These are phyloP conservation scores for Penicillium atrosanguineum DNA, from an alignment of 495 filamentous ascomycete species.

Conservation along the genomic window DNA sequence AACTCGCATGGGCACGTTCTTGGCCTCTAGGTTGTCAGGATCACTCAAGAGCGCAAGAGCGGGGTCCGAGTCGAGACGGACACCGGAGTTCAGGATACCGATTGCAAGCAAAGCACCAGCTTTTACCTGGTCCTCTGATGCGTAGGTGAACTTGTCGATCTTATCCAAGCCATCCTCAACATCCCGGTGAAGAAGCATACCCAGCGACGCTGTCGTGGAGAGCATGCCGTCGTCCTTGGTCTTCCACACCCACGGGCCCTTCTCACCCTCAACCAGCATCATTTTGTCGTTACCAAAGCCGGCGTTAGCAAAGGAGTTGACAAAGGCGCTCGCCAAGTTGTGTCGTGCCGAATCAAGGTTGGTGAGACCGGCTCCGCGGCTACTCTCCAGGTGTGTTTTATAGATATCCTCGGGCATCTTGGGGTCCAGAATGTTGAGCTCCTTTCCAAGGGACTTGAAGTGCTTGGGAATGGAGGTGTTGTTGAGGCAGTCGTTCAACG, in stretches of 20 bases:
- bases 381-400: slow-evolving; percentile 97
- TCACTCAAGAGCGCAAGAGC: slow-evolving; percentile 83
- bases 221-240: slow-evolving; percentile 98
- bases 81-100: slow-evolving; percentile 90
- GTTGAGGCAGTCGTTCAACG: slow-evolving; percentile 76
- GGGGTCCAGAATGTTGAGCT: slow-evolving; percentile 93
- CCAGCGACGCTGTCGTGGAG: slow-evolving; percentile 89
- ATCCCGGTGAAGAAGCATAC: slow-evolving; percentile 87
- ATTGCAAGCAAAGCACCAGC: slow-evolving; percentile 87
- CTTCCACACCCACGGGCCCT: slow-evolving; percentile 96
- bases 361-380: slow-evolving; percentile 82
- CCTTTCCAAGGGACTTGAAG: slow-evolving; percentile 91
- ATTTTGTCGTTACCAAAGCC: slow-evolving; percentile 95
- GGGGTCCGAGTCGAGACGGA: slow-evolving; percentile 81
- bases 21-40: slow-evolving; percentile 68
- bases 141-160: slow-evolving; percentile 89
- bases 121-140: slow-evolving; percentile 77
- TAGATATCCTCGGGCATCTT: slow-evolving; percentile 99
- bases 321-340: slow-evolving; percentile 93
- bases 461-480: slow-evolving; percentile 86
- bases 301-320: slow-evolving; percentile 94
- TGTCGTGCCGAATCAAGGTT: slow-evolving; percentile 94
- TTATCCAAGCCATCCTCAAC: slow-evolving; percentile 84
- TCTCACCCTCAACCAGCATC: slow-evolving; percentile 80
- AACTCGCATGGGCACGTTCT: slow-evolving; percentile 70